These are phyloP conservation scores for Cyclotella sp. DNA, from an alignment of 108 stramenopile species.

Conservation along the genomic window DNA sequence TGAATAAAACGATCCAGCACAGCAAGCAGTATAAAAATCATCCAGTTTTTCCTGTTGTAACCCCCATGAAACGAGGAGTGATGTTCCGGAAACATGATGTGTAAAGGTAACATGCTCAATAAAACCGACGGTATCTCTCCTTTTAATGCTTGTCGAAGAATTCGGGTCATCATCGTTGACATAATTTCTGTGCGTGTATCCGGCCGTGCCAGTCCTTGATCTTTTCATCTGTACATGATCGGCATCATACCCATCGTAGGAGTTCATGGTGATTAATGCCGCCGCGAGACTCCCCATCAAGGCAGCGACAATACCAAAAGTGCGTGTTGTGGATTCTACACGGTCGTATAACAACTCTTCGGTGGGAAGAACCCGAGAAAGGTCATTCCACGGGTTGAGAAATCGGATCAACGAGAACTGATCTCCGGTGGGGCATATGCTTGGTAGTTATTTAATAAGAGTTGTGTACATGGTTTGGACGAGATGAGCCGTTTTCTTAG, in stretches of 20 bases:
- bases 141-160: slow-evolving; percentile 15
- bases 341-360: slow-evolving; percentile 39
- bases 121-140: slow-evolving; percentile 27
- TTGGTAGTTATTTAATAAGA: not conserved
- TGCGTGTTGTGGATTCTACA: slow-evolving; percentile 47
- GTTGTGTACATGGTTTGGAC: not conserved
- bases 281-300: slow-evolving; percentile 45
- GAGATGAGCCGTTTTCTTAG: not conserved
- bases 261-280: slow-evolving; percentile 34
- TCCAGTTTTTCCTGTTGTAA: slow-evolving; percentile 24
- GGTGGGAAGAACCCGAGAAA: slow-evolving; percentile 18
- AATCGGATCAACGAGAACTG: slow-evolving; percentile 29
- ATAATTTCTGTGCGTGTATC: not conserved
- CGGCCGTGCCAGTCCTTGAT: not conserved
- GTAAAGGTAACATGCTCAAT: slow-evolving; percentile 50
- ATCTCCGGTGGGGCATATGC: not conserved
- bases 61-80: slow-evolving; percentile 41
- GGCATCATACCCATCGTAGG: slow-evolving; percentile 45
- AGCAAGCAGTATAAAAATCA: slow-evolving; percentile 46
- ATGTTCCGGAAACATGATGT: slow-evolving; percentile 40
- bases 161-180: slow-evolving; percentile 3
- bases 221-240: not conserved
- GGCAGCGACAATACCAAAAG: slow-evolving; percentile 51
- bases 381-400: slow-evolving; percentile 45
- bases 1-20: slow-evolving; percentile 49